These are phyloP conservation scores for Colletotrichum scovillei DNA, from an alignment of 2,329 filamentous ascomycete species.

Conservation along the genomic window DNA sequence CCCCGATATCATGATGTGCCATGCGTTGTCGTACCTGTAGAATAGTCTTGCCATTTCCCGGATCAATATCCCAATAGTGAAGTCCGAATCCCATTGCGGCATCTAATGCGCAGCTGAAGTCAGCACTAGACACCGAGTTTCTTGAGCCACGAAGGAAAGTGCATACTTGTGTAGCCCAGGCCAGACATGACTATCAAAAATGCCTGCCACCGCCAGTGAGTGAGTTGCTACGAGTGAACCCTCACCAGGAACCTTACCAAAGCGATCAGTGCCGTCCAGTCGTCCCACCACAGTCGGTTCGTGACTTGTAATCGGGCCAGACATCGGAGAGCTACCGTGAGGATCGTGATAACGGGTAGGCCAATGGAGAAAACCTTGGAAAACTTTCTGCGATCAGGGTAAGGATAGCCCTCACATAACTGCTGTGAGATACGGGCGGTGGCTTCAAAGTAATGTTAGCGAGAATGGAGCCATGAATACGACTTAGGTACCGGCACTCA, in stretches of 20 bases:
- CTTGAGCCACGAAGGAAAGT: background rate
- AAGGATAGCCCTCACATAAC: conserved; percentile 18
- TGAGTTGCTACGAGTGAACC: too few relatives aligned
- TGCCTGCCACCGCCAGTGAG: background rate
- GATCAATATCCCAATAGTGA: conserved; percentile 40
- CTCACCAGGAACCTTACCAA: background rate
- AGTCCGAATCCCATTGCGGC: conserved; percentile 36
- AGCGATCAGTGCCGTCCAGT: conserved; percentile 24
- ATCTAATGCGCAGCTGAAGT: background rate
- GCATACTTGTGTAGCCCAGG: conserved; percentile 8
- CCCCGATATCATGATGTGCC: background rate
- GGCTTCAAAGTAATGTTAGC: background rate
- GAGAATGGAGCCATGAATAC: rapidly evolving
- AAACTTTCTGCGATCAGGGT: background rate
- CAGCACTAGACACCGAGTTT: background rate
- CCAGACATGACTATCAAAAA: conserved; percentile 6
- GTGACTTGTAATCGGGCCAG: conserved; percentile 12
- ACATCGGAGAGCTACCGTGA: conserved; percentile 19
- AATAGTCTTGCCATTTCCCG: conserved; percentile 20
- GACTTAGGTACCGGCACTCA: too few relatives aligned
- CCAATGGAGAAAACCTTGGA: conserved; percentile 15
- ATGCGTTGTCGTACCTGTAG: conserved; percentile 7
- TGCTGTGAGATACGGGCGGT: conserved; percentile 11
- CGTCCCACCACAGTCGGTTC: conserved; percentile 32
- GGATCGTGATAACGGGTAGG: conserved; percentile 2